Base-by-base conservation (phyloP, 495 filamentous ascomycete genomes). In the Podospora appendiculata region DNA sequence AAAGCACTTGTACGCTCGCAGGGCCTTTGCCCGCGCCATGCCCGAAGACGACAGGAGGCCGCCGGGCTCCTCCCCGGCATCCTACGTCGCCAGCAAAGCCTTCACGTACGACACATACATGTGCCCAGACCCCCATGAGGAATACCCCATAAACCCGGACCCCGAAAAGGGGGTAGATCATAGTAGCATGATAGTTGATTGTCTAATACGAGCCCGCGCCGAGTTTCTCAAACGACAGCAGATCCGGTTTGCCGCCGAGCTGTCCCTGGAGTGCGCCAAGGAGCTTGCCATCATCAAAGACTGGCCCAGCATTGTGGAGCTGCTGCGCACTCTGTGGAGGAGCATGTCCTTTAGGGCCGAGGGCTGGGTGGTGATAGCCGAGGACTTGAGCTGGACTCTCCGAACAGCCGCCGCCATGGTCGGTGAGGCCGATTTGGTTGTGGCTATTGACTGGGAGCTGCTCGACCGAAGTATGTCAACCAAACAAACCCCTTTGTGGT, bases 401-500 rank as follows among this genome's bases (percentile, higher is more conserved):
- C 79, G 89, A 57, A 76, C 88, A 52, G 88, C 86, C 55, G 91
- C 91, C 4, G 59, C 75, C 0, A 76, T 77, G 47, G 64, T 76
- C 11, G 79, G 82, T 11, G 81, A 90, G 56, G 74, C 74, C 11
- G 83, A 84, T 40, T 77, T 81, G 12, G 69, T 91, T 9, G 62
- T 96, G 32, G 78, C 80, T 36, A 84, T 92, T n/a, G 84, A 89
- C 48, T 92, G 90, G 82, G 92, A 96, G 62, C 74, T 96, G 34
- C 69, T 88, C 53, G 84, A 83, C 58, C 73, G 69, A 53, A 71
- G 86, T 90, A 65, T 66, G 86, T 68, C 8, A 33, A 9, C 32
- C 13, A 32, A 4, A 16, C 11, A 1, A n/a, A 13, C 4, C 8
- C 32, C 19, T 41, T 25, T 43, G 1, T 17, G 19, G 19, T 16